These are phyloP conservation scores for Ophiostoma populinum DNA, from an alignment of 2,329 filamentous ascomycete genomes.

Conservation along the genomic window DNA sequence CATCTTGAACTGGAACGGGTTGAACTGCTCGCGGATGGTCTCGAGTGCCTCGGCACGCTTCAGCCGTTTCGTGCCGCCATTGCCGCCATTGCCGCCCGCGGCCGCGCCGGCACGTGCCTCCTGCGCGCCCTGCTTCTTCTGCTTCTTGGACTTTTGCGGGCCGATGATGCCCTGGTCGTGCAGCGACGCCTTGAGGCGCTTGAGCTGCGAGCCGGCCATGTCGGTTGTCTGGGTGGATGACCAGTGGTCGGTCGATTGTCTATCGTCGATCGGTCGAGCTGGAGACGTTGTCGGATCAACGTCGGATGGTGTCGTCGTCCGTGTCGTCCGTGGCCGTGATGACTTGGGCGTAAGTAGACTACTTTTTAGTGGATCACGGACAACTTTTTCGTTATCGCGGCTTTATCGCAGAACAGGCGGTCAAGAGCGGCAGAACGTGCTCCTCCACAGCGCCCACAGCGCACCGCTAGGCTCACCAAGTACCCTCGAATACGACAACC, in stretches of 20 bases:
- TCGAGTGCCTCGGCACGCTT: constrained; percentile 63
- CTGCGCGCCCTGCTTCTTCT: constrained; percentile 59
- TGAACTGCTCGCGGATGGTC: constrained; percentile 87
- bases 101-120: constrained; percentile 37
- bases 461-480: not conserved
- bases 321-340: too few relatives aligned
- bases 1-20: constrained; percentile 88
- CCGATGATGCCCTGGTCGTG: constrained; percentile 79
- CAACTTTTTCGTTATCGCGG: constrained; percentile 18
- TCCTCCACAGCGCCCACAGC: not conserved
- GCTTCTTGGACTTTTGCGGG: constrained; percentile 88
- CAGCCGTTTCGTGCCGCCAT: constrained; percentile 51
- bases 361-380: constrained; percentile 7
- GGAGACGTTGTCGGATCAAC: too few relatives aligned
- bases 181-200: constrained; percentile 82
- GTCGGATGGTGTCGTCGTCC: too few relatives aligned
- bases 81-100: constrained; percentile 16
- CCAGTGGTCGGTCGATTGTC: too few relatives aligned
- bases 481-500: not conserved
- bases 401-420: constrained; percentile 12
- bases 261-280: too few relatives aligned
- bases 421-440: constrained; percentile 13
- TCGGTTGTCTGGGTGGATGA: constrained; percentile 15
- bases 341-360: too few relatives aligned
- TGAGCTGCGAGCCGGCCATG: constrained; percentile 94